Base-by-base conservation (phyloP, 2,329 filamentous ascomycete species). In the Alternaria arbusti region DNA sequence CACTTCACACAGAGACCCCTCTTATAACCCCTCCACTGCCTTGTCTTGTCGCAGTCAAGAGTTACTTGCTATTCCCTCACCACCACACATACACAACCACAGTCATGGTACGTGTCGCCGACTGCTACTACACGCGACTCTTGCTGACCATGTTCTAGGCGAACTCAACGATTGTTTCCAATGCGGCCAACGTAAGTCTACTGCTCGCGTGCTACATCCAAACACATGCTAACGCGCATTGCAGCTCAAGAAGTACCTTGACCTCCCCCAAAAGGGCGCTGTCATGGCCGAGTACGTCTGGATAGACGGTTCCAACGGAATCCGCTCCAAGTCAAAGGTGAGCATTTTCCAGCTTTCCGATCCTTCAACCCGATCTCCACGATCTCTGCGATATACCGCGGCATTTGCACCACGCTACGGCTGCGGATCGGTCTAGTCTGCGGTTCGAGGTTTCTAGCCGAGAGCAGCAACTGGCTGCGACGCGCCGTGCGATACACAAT, bases 241-340 rank as follows among this genome's bases (percentile, higher is more conserved):
- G 76, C 82, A 97, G 93, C 90, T 97, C 82, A 85, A 91, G 82
- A 97, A 97, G 84, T 98, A 95, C 88, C 89, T 96, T 84, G 86
- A 86, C 78, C 92, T 98, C 77, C 91, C 94, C 82, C 95, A 98
- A 86, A 92, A 91, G 82, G 94, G 94, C 82, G 86, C 85, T 75
- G 86, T 96, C 80, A 96, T 97, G 83, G 95, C 94, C 79, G 95
- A 97, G 86, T 97, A 97, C 85, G 90, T 97, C 86, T 97, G 95
- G 95, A 91, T 97, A 81, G 94, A 97, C 79, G 86, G 91, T 70
- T 83, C 85, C 70, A 94, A 94, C 81, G 90, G 91, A 78, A 88
- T 92, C 74, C 94, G 96, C 78, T 97, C 94, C 81, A 99, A 98
- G 87, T 95, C 92, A 80, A 96, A 94, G 88, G 95, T 97, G 87